These are phyloP conservation scores for Botrytis cinerea DNA, from an alignment of 2,329 filamentous ascomycete species.

Conservation along the genomic window DNA sequence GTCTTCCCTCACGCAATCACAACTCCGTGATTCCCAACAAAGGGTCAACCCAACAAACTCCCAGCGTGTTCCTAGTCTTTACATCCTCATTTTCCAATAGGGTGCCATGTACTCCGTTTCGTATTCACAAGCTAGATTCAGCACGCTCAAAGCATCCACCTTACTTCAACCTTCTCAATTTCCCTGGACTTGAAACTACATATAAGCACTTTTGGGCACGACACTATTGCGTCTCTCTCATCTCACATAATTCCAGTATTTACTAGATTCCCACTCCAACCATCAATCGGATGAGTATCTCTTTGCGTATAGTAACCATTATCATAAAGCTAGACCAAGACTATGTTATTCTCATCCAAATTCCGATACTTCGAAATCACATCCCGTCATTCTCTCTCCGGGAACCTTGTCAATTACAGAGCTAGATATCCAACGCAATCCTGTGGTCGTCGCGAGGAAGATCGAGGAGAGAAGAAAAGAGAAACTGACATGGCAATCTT, in stretches of 20 bases:
- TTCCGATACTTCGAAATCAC: neutral
- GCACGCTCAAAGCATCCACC: no score
- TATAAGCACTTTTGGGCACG: no score
- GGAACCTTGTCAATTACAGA: neutral
- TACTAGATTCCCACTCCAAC: neutral
- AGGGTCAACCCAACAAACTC: no score
- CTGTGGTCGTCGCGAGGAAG: neutral
- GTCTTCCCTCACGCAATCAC: neutral
- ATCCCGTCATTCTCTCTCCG: neutral
- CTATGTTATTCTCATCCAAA: neutral
- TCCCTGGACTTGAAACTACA: no score
- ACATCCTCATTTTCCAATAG: no score
- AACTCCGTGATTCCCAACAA: no score
- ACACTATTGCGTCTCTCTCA: neutral
- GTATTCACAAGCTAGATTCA: no score
- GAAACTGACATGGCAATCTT: neutral
- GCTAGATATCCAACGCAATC: neutral
- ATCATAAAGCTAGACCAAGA: neutral
- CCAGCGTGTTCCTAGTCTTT: no score
- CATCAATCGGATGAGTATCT: neutral
- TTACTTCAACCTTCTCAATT: no score
- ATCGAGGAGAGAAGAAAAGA: neutral
- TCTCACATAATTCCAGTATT: neutral
- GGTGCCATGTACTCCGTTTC: no score
- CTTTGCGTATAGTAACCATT: neutral